Percentiles rank a stretch among this genome's conserved stretches.
These are phyloP conservation scores for Volvox reticuliferus DNA, from an alignment of 139 green algal genomes.

Conservation along the genomic window DNA sequence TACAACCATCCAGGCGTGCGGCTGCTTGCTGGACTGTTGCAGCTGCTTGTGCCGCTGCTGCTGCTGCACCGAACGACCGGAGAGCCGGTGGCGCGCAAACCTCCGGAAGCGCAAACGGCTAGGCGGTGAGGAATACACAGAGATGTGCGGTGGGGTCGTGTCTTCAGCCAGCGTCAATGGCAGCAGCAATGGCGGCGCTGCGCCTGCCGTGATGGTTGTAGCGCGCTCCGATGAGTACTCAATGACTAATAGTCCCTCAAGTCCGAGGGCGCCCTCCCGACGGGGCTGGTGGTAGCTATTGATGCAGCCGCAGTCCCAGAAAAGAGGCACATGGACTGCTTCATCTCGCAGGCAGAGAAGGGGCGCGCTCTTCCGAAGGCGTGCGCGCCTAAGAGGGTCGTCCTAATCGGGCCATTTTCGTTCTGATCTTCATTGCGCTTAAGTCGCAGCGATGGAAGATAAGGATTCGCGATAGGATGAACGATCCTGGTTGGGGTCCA, in stretches of 20 bases:
- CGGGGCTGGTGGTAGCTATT: background rate
- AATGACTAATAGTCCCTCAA: background rate
- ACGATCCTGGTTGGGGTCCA: too few relatives aligned
- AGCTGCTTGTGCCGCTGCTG: conserved; percentile 28
- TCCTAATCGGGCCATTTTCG: too few relatives aligned
- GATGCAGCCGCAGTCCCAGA: background rate
- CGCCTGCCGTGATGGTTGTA: conserved; percentile 11
- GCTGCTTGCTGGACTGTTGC: conserved; percentile 19
- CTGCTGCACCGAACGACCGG: conserved; percentile 29
- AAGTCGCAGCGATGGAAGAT: too few relatives aligned
- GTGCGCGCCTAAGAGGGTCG: too few relatives aligned
- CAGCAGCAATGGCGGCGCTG: background rate
- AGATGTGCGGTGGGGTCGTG: background rate
- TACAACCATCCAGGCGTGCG: conserved; percentile 7
- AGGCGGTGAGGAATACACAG: conserved; percentile 28
- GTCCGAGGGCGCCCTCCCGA: background rate
- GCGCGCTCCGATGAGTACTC: conserved; percentile 8
- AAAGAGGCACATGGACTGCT: too few relatives aligned
- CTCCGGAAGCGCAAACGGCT: background rate
- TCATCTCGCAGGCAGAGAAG: too few relatives aligned
- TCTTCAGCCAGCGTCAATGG: background rate
- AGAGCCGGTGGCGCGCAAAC: conserved; percentile 2
- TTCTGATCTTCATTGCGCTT: too few relatives aligned
- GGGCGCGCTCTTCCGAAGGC: too few relatives aligned
- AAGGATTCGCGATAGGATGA: too few relatives aligned